Evolutionary conservation across 2,329 filamentous ascomycete species (phyloP), one percentile per base, ranked within the genome.

Genomic region (Colletotrichum musicola): DNA sequence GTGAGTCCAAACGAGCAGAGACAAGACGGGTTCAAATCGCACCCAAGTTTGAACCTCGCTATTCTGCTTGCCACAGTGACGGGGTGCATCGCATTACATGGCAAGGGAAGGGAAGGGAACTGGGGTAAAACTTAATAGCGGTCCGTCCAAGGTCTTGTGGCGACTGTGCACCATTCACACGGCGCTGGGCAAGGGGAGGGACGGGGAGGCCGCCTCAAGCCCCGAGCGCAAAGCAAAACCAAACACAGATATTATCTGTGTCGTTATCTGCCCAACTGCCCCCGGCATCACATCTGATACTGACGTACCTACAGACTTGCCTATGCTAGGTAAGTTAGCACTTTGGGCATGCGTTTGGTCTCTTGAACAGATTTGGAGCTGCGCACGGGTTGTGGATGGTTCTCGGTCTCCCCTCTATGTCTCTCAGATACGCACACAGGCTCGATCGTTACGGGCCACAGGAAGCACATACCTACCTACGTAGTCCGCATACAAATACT

Each of bases 181-280:
- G 38, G 27, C 27, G 27, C 27, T 10, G 6, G 27, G 27, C 27
- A 35, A 30, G 55, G 18, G 38, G 10, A 22, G 16, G 30, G 16
- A 14, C 13, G 40, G 40, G 40, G 40, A 42, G 40, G 40, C 13
- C 13, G 40, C 40, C 20, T 20, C 22, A 20, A 14, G 13, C 42
- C n/a, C 56, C 56, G 25, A 38, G 56, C 56, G 42, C 56, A 49
- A 59, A 30, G 55, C 53, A 30, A n/a, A 56, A 18, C 35, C 40
- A 42, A 30, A 9, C 10, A 14, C 3, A 22, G 16, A 18, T 49
- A n/a, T 22, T 46, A 9, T n/a, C 10, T 46, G 42, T 46, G 42
- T 46, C 42, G 14, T 16, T 46, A 46, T 35, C 30, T 35, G 30
- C 30, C 30, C 30, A 9, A 9, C 10, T 35, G 38, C 38, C 13